Conservation (phyloP, 352 stramenopile species). For the Phytophthora europaea region DNA sequence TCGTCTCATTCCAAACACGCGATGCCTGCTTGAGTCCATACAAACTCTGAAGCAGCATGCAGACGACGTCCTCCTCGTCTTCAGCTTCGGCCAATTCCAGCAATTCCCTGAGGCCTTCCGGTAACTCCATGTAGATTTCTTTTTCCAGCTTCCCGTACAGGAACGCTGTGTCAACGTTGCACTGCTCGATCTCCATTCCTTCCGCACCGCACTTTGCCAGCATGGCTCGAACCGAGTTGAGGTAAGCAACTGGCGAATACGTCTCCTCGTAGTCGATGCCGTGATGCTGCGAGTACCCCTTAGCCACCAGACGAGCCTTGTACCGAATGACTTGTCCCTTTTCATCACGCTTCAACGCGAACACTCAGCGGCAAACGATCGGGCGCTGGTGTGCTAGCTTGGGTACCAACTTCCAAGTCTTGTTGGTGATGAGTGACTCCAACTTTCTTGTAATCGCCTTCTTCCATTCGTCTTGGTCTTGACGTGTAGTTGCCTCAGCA, state of each 20-base stretch:
- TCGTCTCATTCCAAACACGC: neutral
- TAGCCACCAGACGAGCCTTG: neutral
- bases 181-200: neutral
- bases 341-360: no score
- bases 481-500: no score
- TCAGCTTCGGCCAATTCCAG: neutral
- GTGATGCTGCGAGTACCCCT: neutral
- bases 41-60: neutral
- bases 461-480: no score
- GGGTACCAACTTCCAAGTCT: no score
- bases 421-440: no score
- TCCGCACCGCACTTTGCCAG: neutral
- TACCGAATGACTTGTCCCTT: no score
- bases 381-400: no score
- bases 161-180: neutral
- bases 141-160: neutral
- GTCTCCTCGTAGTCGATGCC: neutral
- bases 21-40: neutral
- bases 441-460: no score
- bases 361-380: no score
- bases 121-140: neutral
- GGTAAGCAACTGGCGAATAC: neutral
- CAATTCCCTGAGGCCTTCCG: neutral
- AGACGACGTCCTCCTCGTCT: conserved; percentile 6
- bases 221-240: neutral